Percentiles rank a stretch among this genome's conserved stretches.
Conservation (phyloP, 345 rosid species). For the Hypericum androsaemum region DNA sequence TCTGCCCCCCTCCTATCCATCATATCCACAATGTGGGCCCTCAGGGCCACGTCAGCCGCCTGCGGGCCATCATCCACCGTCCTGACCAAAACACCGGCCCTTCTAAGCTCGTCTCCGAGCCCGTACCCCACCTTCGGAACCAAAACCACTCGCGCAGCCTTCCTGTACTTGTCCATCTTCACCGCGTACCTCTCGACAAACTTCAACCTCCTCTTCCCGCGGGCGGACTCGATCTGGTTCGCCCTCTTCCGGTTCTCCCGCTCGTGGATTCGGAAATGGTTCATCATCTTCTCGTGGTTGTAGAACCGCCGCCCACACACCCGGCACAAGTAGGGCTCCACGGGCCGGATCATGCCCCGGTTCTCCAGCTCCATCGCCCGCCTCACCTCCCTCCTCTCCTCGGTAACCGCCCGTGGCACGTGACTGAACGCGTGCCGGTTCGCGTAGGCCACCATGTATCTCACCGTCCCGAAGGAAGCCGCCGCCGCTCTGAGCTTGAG, state of each 20-base stretch:
- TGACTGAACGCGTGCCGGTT: constrained; percentile 54
- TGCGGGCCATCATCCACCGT: constrained; percentile 61
- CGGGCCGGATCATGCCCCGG: constrained; percentile 42
- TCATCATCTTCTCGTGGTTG: constrained; percentile 47
- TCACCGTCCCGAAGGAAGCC: constrained; percentile 54
- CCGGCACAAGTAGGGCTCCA: constrained; percentile 49
- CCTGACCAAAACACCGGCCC: constrained; percentile 67
- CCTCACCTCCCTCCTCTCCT: constrained; percentile 49
- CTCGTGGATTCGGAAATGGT: constrained; percentile 83
- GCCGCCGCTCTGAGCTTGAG: constrained; percentile 51
- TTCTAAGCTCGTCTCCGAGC: constrained; percentile 57
- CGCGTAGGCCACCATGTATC: constrained; percentile 58
- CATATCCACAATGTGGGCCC: constrained; percentile 56
- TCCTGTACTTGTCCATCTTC: constrained; percentile 79
- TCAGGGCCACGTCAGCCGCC: constrained; percentile 61
- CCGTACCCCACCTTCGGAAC: constrained; percentile 65
- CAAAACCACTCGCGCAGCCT: constrained; percentile 43
- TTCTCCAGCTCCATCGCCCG: constrained; percentile 52
- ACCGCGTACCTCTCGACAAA: constrained; percentile 57
- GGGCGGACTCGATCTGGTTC: constrained; percentile 72
- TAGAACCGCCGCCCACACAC: constrained; percentile 79
- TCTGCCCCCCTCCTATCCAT: constrained; percentile 67
- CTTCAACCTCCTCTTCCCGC: constrained; percentile 63
- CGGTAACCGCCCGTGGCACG: constrained; percentile 45
- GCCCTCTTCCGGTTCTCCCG: constrained; percentile 64